Base-by-base conservation (phyloP, 2,329 filamentous ascomycete species). In the Scedosporium dehoogii region DNA sequence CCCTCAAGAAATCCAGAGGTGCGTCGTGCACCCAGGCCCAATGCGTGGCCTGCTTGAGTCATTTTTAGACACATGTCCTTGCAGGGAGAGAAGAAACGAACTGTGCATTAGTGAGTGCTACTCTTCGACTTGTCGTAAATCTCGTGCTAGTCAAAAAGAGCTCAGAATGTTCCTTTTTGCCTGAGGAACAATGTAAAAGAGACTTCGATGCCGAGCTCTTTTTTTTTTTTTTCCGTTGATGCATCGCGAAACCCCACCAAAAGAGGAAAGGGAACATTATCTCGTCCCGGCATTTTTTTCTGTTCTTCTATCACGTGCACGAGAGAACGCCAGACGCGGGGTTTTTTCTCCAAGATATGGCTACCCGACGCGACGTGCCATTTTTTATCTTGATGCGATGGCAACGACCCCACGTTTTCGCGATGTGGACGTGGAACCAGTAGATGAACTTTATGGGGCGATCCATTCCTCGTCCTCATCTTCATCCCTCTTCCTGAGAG, bases 351-450 rank as follows among this genome's bases (percentile, higher is more conserved):
- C 14, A 25, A 21, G 14, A 59, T 59, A 61, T 48, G 14, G 59
- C 25, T 61, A 46, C 59, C 59, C 59, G 59, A 61, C 59, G 59
- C 59, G 59, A 55, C 46, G 48, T 53, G 48, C 48, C 48, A 46
- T 14, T 23, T 56, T 56, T 29, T 29, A 29, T 29, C 21, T 25
- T 21, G 33, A 29, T 29, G 27, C 27, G 4, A 9, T 18, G n/a
- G 42, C 42, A 46, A 46, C n/a, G 14, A 53, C 14, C 48, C n/a
- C 9, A 16, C 48, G 21, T 21, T 16, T 53, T 23, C 27, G 25
- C 33, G 23, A 29, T 33, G 23, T 57, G 23, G 25, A 59, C 57
- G 58, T 59, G 58, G 33, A 46, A 46, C 38, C 25, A 57, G 27
- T 57, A 16, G 14, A 23, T 9, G 48, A 29, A 29, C 27, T 29